A percentile compares a stretch with the other conserved stretches of the same genome.
Evolutionary conservation across 2,329 filamentous ascomycete genomes (phyloP).

Genomic region (Paecilomyces variotii): DNA sequence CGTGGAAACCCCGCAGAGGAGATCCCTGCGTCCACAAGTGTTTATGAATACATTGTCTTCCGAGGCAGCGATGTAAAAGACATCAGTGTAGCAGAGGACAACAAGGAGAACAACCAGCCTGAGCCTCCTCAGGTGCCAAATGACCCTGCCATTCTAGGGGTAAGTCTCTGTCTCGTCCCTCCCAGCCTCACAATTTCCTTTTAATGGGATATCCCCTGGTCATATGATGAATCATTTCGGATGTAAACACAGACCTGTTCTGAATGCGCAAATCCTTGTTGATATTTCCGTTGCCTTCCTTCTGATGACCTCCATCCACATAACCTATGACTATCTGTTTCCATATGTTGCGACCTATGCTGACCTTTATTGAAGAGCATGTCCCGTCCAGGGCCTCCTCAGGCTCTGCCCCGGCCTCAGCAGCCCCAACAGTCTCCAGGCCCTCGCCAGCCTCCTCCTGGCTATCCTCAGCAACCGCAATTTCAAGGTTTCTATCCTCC

Average conservation of each 20-base stretch:
- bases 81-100: conserved; percentile 80
- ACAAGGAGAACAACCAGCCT: conserved; percentile 63
- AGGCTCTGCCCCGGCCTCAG: conserved; percentile 30
- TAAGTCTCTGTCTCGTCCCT: conserved; percentile 54
- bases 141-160: conserved; percentile 92
- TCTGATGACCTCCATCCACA: conserved; percentile 55
- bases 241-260: conserved; percentile 82
- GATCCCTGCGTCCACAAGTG: conserved; percentile 71
- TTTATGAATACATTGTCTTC: conserved; percentile 99
- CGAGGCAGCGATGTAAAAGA: conserved; percentile 98
- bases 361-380: conserved; percentile 28
- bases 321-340: conserved; percentile 3
- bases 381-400: conserved; percentile 34
- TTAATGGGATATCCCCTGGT: conserved; percentile 16
- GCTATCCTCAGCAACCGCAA: conserved; percentile 34
- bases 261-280: conserved; percentile 92
- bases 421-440: conserved; percentile 40
- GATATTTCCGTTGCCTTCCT: conserved; percentile 99
- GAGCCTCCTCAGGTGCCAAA: conserved; percentile 74
- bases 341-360: background rate
- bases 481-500: conserved; percentile 39
- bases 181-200: conserved; percentile 4
- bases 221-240: conserved; percentile 79
- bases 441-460: conserved; percentile 27
- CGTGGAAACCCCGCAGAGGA: conserved; percentile 71